Conservation (phyloP, 306 rosid species). For the Prunus campanulata region DNA sequence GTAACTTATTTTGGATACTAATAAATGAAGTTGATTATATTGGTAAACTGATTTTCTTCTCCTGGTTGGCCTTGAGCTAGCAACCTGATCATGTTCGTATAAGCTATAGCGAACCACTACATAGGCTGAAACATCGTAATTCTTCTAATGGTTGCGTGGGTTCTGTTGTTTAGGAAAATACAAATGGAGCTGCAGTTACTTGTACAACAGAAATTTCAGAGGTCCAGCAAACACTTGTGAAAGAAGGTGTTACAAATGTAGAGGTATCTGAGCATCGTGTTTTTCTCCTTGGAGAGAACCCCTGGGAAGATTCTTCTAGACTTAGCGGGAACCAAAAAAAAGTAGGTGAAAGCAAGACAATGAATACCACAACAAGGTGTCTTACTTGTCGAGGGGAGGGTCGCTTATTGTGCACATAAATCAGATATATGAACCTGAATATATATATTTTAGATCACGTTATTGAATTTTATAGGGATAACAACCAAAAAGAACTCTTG, state of each 20-base stretch:
- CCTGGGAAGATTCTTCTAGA: constrained; percentile 95
- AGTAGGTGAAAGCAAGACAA: constrained; percentile 30
- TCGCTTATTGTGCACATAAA: neutral
- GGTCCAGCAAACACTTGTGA: constrained; percentile 43
- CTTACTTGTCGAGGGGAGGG: constrained; percentile 62
- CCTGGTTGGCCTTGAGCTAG: no score
- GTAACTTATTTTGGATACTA: no score
- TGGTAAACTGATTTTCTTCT: no score
- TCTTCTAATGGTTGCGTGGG: neutral
- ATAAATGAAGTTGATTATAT: no score
- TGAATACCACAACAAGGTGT: constrained; percentile 46
- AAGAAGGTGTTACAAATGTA: constrained; percentile 28
- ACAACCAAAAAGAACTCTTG: constrained; percentile 15
- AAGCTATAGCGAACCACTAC: neutral
- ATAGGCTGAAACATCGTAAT: neutral
- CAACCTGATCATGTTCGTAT: no score
- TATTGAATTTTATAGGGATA: no score
- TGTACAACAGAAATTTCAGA: constrained; percentile 54
- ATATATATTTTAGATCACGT: no score
- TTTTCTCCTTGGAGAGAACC: constrained; percentile 88
- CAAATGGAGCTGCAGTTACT: constrained; percentile 63
- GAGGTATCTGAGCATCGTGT: constrained; percentile 53
- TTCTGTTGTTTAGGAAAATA: constrained; percentile 44
- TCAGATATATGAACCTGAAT: no score
- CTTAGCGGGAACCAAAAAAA: constrained; percentile 37